Conservation (phyloP, 768 basidiomycete genomes). For the Sporobolomyces pararoseus region DNA sequence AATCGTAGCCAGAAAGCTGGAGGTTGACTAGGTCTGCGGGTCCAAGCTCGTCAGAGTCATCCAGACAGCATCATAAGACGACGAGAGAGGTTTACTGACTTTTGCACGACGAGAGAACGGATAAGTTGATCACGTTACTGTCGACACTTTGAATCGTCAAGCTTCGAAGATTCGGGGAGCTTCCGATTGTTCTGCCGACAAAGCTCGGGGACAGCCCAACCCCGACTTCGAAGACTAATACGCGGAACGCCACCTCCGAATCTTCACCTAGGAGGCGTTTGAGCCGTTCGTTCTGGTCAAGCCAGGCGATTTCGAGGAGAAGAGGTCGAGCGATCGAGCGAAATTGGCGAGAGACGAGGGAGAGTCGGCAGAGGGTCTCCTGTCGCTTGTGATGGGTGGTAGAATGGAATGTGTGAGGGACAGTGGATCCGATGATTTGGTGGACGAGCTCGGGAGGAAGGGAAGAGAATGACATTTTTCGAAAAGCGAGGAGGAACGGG, state of each 20-base stretch:
- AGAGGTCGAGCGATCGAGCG: background rate
- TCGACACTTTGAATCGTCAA: too few species aligned
- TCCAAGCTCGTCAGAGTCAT: too few species aligned
- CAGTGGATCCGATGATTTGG: slow-evolving; percentile 95
- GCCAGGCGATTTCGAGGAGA: background rate
- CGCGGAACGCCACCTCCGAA: background rate
- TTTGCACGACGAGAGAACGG: too few species aligned
- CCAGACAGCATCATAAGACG: too few species aligned
- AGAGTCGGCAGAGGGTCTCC: background rate
- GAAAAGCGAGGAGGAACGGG: background rate
- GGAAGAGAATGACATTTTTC: slow-evolving; percentile 27
- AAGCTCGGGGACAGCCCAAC: too few species aligned
- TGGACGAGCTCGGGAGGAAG: slow-evolving; percentile 63
- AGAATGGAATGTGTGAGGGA: slow-evolving; percentile 63
- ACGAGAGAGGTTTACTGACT: too few species aligned
- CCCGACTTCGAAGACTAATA: too few species aligned
- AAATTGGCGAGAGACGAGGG: background rate
- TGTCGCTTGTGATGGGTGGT: background rate
- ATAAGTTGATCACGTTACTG: too few species aligned
- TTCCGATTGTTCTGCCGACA: too few species aligned
- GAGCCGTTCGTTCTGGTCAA: background rate
- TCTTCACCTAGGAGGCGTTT: background rate
- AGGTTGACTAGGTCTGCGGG: too few species aligned
- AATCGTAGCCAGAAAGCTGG: too few species aligned
- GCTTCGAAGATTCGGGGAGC: too few species aligned